Base-by-base conservation (phyloP, 2,329 filamentous ascomycete species). In the Truncatella angustata region DNA sequence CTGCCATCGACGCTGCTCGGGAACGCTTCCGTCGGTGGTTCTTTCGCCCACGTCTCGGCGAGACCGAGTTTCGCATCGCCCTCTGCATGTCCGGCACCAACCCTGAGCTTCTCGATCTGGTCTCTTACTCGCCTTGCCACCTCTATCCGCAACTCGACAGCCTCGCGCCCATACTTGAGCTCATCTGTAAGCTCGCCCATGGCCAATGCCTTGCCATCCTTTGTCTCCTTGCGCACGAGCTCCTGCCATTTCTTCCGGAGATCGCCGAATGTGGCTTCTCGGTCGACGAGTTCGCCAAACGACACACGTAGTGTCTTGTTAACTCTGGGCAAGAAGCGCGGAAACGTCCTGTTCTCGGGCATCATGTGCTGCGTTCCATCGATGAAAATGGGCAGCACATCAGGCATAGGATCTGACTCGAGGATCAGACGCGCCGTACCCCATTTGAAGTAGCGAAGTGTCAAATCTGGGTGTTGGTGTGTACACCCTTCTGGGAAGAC, bases 381-480 rank as follows among this genome's bases (percentile, higher is more conserved):
- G 46, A 97, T 87, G 77, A 95, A 99, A 72, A 99, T 93, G 39
- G 94, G 91, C 32, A 99, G 81, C 18, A 99, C 81, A 60, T 95
- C 90, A 0, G 94, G 94, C 56, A 89, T 86, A 3, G 91, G 90
- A 45, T 93, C 88, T 43, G 87, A 84, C 70, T 99, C 94, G 43
- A 99, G 82, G 53, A 99, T 94, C 53, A 97, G 79, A 2, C 94
- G 84, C 5, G 93, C 91, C 2, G 97, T 79, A 1, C 94, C 94
- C 94, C 94, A 99, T 75, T 96, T 97, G 82, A 97, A 97, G 73
- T 99, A 99, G 26, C 94, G 88, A 78, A 97, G 86, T 6, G 86
- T 84, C 61, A 85, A 84, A 37, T 85, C 76, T 1, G 87, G 81
- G 59, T 91, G 86, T 72, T 99, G 94, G 70, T 97, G 92, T 42